phyloP scores from a whole-genome alignment of 345 rosid species.

The Acer yangbiense region DNA sequence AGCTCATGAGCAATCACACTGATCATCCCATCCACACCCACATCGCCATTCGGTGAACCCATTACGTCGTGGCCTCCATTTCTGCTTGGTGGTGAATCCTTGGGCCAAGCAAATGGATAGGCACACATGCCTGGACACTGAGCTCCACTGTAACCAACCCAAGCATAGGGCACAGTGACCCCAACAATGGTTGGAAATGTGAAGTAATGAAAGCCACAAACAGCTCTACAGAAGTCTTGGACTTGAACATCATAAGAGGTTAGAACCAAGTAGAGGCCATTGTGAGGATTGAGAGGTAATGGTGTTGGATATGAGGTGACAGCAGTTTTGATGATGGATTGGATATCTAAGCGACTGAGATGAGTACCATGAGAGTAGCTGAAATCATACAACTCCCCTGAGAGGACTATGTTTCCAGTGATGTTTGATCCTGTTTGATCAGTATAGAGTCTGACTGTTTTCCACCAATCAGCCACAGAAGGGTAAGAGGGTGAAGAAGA shows the following conservation, averaged over 20 bases:
- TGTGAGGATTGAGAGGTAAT: conserved; percentile 50
- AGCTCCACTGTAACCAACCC: conserved; percentile 59
- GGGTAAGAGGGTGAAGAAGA: conserved; percentile 37
- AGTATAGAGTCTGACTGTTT: conserved; percentile 50
- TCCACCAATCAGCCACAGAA: conserved; percentile 71
- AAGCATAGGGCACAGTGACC: conserved; percentile 57
- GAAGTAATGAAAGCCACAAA: conserved; percentile 70
- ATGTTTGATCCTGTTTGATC: conserved; percentile 71
- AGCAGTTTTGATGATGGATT: conserved; percentile 50
- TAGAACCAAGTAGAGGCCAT: conserved; percentile 55
- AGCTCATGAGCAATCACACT: conserved; percentile 68
- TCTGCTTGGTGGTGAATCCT: conserved; percentile 34
- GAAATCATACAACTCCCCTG: conserved; percentile 49
- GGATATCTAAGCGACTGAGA: conserved; percentile 52
- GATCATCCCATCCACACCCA: conserved; percentile 63
- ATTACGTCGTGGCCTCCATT: conserved; percentile 40
- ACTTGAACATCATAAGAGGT: conserved; percentile 57
- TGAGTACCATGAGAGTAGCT: conserved; percentile 53
- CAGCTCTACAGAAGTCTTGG: conserved; percentile 70
- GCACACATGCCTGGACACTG: conserved; percentile 64
- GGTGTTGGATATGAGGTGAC: conserved; percentile 28
- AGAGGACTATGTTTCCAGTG: conserved; percentile 36
- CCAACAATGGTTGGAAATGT: conserved; percentile 60
- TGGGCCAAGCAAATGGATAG: conserved; percentile 62
- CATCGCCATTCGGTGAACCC: conserved; percentile 59